Base-by-base conservation (phyloP, 192 early-diverging fungal species). In the Podila verticillata region DNA sequence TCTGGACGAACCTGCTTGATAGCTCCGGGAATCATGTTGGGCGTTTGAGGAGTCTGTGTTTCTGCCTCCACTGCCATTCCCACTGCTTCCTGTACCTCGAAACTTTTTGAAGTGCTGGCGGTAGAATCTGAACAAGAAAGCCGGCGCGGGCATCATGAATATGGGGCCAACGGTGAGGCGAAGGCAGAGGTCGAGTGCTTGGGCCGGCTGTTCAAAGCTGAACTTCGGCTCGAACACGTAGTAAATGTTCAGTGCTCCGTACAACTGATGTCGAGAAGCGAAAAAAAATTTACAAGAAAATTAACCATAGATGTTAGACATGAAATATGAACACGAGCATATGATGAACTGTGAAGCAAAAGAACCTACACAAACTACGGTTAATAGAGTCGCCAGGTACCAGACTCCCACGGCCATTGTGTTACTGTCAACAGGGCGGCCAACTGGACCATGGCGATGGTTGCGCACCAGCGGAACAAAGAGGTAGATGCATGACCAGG, bases 141-240 rank as follows among this genome's bases (percentile, higher is more conserved):
- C 31, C 5, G 77, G 77, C 6, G 77, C 66, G 6, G 77, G 77
- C 12, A 80, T 22, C n/a, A 68, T 60, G 24, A 80, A 68, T 3
- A 80, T 47, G 5, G 70, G 66, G 12, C 65, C 57, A 7, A 72
- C 51, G n/a, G 77, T 80, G 15, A 47, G 31, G 12, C 77, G 65
- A 36, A 80, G 39, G 59, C 77, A 63, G n/a, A 80, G 60, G 28
- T 80, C 77, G n/a, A 80, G n/a, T 20, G 77, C 77, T 35, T 75
- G 74, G 4, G 59, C 57, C 59, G 48, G 61, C 9, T 51, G 54
- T n/a, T 58, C 44, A 65, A 60, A 75, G n/a, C 64, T 62, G 5
- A 34, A 8, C 8, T 51, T 31, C 28, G 7, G 7, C 22, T 68
- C 35, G 39, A 63, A 32, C 26, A 28, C 35, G 9, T 61, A 71